Conservation (phyloP, 345 rosid species). For the Murraya paniculata region DNA sequence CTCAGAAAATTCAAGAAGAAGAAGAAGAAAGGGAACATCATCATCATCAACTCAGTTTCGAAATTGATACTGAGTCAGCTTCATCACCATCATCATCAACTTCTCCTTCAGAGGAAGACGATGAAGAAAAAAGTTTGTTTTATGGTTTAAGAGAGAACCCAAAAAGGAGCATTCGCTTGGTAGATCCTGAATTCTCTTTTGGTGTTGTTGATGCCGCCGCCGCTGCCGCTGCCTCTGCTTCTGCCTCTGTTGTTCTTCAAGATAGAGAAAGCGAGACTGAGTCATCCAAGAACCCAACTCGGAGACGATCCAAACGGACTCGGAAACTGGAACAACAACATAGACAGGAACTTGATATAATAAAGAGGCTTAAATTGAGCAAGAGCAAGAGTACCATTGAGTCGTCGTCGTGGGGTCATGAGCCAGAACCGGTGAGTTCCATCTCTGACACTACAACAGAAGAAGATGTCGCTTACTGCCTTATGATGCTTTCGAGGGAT, state of each 20-base stretch:
- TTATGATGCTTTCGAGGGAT: slow-evolving; percentile 88
- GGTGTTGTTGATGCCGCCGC: slow-evolving; percentile 33
- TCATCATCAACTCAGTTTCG: slow-evolving; percentile 37
- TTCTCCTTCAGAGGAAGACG: slow-evolving; percentile 33
- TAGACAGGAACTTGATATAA: slow-evolving; percentile 21
- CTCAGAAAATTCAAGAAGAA: slow-evolving; percentile 23
- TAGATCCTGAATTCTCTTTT: slow-evolving; percentile 60
- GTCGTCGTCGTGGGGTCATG: slow-evolving; percentile 26
- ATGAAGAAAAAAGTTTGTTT: slow-evolving; percentile 23
- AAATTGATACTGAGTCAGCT: slow-evolving; percentile 38
- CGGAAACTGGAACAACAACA: slow-evolving; percentile 23
- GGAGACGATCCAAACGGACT: slow-evolving; percentile 64
- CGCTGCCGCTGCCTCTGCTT: slow-evolving; percentile 16
- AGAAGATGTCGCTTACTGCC: slow-evolving; percentile 90
- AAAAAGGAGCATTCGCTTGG: slow-evolving; percentile 47
- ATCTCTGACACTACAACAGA: slow-evolving; percentile 75
- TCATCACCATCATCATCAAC: slow-evolving; percentile 37
- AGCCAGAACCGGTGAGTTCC: slow-evolving; percentile 68
- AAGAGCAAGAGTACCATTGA: slow-evolving; percentile 15
- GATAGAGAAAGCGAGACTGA: slow-evolving; percentile 84
- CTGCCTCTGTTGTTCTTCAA: slow-evolving; percentile 51
- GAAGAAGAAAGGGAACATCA: slow-evolving; percentile 2
- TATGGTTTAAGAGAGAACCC: slow-evolving; percentile 58
- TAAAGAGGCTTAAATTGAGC: slow-evolving; percentile 20
- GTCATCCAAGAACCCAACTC: slow-evolving; percentile 61